Conservation (phyloP, 2,329 filamentous ascomycete genomes). For the Akanthomyces muscarius region DNA sequence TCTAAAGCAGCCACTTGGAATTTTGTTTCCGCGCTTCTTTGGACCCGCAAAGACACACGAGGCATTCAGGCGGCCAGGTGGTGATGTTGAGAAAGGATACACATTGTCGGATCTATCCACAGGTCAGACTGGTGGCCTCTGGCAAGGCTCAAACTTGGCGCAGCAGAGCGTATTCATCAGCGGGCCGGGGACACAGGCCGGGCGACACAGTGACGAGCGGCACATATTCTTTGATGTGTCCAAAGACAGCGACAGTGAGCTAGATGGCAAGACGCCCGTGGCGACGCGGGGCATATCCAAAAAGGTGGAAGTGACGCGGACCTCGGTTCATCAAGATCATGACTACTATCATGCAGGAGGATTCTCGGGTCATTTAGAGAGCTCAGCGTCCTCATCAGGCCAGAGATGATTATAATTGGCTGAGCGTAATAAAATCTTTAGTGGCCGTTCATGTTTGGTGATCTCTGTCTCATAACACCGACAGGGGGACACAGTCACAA, state of each 20-base stretch:
- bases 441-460: too few relatives aligned
- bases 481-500: too few relatives aligned
- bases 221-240: not conserved
- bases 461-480: too few relatives aligned
- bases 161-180: conserved; percentile 16
- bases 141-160: conserved; percentile 9
- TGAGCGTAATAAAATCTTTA: too few relatives aligned
- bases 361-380: not conserved
- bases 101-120: not conserved
- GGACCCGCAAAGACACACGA: conserved; percentile 17
- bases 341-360: not conserved
- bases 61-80: not conserved
- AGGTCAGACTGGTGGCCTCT: not conserved
- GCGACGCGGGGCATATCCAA: conserved; percentile 6
- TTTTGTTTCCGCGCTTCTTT: conserved; percentile 20
- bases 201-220: conserved; percentile 6
- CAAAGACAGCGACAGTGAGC: conserved; percentile 9
- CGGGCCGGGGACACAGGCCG: not conserved
- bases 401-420: too few relatives aligned
- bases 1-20: conserved; percentile 22
- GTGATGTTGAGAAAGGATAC: conserved; percentile 6
- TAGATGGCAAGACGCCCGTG: not conserved
- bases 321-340: conserved; percentile 13
- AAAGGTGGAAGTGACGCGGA: conserved; percentile 7
- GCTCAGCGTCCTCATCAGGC: not conserved